Conservation (phyloP, 1,139 yeast genomes). For the Yamadazyma pseudoaaseri region DNA sequence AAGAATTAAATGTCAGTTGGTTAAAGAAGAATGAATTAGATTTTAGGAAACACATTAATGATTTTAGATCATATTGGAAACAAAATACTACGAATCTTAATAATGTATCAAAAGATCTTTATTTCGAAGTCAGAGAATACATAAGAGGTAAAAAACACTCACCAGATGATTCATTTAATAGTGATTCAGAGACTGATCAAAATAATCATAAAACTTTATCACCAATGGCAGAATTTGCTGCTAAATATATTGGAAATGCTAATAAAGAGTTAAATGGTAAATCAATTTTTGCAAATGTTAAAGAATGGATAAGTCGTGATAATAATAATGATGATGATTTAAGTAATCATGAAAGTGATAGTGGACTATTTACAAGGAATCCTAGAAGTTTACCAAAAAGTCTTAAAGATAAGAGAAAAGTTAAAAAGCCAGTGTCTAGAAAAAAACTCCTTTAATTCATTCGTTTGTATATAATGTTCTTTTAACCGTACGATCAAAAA, state of each 20-base stretch:
- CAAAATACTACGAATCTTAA: conserved; percentile 69
- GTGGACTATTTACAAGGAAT: conserved; percentile 12
- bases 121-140: conserved; percentile 78
- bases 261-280: conserved; percentile 42
- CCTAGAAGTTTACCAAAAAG: conserved; percentile 11
- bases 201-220: conserved; percentile 32
- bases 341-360: conserved; percentile 17
- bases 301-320: conserved; percentile 61
- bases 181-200: conserved; percentile 35
- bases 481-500: too few relatives aligned
- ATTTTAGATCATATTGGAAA: conserved; percentile 82
- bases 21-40: conserved; percentile 94
- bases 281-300: conserved; percentile 60
- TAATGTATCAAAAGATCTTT: conserved; percentile 75
- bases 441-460: conserved; percentile 6
- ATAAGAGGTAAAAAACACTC: conserved; percentile 52
- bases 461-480: conserved; percentile 1
- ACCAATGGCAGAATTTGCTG: conserved; percentile 62
- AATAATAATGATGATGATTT: conserved; percentile 20
- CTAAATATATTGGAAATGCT: conserved; percentile 57
- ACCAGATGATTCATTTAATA: conserved; percentile 7
- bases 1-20: conserved; percentile 96
- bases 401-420: conserved; percentile 8
- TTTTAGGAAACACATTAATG: conserved; percentile 83
- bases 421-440: conserved; percentile 18